Evolutionary conservation across 2,329 filamentous ascomycete species (phyloP), one percentile per base, ranked within the genome.

Genomic region (Exophiala sideris): DNA sequence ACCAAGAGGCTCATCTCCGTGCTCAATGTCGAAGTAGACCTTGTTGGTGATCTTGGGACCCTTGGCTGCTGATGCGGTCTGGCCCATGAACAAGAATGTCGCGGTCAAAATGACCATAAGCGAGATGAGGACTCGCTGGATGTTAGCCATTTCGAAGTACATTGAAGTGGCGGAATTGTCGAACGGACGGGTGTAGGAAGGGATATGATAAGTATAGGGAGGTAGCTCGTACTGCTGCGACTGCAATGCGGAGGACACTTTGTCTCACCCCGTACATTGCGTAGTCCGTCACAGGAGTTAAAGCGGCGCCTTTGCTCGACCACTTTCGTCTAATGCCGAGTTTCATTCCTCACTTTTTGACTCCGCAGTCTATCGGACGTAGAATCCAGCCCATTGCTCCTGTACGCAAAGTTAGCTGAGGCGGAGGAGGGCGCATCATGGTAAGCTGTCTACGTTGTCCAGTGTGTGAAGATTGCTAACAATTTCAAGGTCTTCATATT

Each of bases 31-130:
- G 62, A 86, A 85, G 71, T 79, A 86, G 66, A 86, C 82, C 80
- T 78, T 96, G 80, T 89, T 80, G 67, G 91, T 96, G 78, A 96
- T 92, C 84, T 94, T 95, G 60, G 90, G 92, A 44, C 94, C 92
- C 78, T 92, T 90, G 63, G 79, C 79, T 50, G 88, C 88, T 65
- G 88, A 84, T 56, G 82, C 84, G 33, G 83, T 81, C 73, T 90
- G 86, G 64, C 87, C 80, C 70, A 95, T 84, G 76, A 89, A 83
- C 64, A 91, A 76, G 70, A 92, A 79, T 64, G 81, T 80, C 66
- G 91, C 78, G 66, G 88, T 85, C 66, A 95, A 71, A 68, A 96
- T 82, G 69, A 95, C 80, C 70, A 90, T 79, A 66, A 86, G 78
- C 67, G 88, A 84, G 70, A 87, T 78, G 68, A 90, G 70, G 63